phyloP scores from a whole-genome alignment of 2,329 filamentous ascomycete species.

The Paecilomyces variotii region DNA sequence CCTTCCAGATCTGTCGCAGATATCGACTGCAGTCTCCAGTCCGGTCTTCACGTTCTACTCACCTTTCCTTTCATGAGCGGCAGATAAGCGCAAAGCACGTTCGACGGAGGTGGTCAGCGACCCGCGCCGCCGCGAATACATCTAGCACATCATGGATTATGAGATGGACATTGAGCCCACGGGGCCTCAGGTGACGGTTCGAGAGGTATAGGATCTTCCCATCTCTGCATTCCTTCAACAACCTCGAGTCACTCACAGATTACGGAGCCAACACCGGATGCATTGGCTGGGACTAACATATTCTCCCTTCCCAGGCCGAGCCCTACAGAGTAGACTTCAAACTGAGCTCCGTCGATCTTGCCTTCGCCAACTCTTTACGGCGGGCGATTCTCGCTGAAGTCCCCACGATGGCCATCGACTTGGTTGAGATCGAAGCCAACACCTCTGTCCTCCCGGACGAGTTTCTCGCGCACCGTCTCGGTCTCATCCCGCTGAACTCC shows the following conservation, averaged over 20 bases:
- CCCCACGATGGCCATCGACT: slow-evolving; percentile 87
- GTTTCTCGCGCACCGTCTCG: slow-evolving; percentile 86
- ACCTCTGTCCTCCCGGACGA: slow-evolving; percentile 95
- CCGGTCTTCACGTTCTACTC: background rate
- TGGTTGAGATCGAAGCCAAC: slow-evolving; percentile 88
- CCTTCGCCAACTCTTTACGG: slow-evolving; percentile 87
- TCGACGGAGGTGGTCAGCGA: slow-evolving; percentile 11
- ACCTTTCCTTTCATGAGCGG: slow-evolving; percentile 1
- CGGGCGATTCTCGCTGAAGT: slow-evolving; percentile 90
- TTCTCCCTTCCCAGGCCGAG: slow-evolving; percentile 54
- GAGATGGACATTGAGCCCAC: slow-evolving; percentile 42
- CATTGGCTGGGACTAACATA: slow-evolving; percentile 3
- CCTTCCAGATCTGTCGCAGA: background rate
- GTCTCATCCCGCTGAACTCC: slow-evolving; percentile 79
- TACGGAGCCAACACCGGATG: background rate
- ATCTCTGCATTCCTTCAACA: background rate
- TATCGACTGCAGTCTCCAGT: background rate
- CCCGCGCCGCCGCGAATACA: slow-evolving; percentile 10
- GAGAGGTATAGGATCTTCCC: slow-evolving; percentile 27
- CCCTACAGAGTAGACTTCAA: slow-evolving; percentile 80
- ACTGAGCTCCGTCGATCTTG: slow-evolving; percentile 78
- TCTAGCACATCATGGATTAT: slow-evolving; percentile 30
- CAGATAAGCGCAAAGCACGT: slow-evolving; percentile 10
- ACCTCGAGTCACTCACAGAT: background rate
- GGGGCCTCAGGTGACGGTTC: slow-evolving; percentile 41